phyloP scores from a whole-genome alignment of 805 yeast species.

The Wickerhamomyces queroliae region DNA sequence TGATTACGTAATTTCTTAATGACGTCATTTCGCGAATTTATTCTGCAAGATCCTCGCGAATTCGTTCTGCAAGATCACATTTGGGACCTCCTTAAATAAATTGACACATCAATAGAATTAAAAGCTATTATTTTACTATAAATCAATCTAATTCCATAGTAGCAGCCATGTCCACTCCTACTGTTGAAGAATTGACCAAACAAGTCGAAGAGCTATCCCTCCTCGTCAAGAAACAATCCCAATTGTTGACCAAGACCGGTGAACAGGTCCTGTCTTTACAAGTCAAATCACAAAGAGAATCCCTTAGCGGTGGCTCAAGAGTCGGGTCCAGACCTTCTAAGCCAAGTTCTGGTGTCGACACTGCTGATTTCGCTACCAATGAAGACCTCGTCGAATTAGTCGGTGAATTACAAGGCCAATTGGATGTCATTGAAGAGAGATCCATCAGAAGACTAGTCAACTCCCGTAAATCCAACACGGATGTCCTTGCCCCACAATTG shows the following conservation, averaged over 20 bases:
- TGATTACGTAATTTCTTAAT: too few relatives aligned
- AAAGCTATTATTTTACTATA: too few relatives aligned
- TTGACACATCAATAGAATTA: too few relatives aligned
- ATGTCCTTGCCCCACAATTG: conserved; percentile 59
- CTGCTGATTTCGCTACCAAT: conserved; percentile 63
- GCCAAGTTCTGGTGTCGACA: conserved; percentile 25
- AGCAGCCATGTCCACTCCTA: background rate
- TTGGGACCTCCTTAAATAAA: too few relatives aligned
- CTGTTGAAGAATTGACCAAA: conserved; percentile 23
- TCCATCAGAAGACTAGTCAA: conserved; percentile 67
- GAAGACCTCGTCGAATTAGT: conserved; percentile 85
- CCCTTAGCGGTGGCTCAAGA: too few relatives aligned
- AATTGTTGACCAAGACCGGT: conserved; percentile 70
- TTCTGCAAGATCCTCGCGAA: too few relatives aligned
- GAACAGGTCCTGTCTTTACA: conserved; percentile 70
- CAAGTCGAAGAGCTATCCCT: conserved; percentile 47
- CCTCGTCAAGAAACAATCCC: conserved; percentile 58
- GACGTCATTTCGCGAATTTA: too few relatives aligned
- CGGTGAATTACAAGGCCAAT: conserved; percentile 84
- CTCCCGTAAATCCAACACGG: conserved; percentile 39
- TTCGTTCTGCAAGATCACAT: too few relatives aligned
- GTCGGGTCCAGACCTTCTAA: conserved; percentile 16
- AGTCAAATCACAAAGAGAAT: conserved; percentile 43
- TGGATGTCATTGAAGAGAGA: conserved; percentile 74
- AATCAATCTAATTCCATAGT: background rate